Base-by-base conservation (phyloP, 495 filamentous ascomycete genomes). In the Oleoguttula mirabilis region DNA sequence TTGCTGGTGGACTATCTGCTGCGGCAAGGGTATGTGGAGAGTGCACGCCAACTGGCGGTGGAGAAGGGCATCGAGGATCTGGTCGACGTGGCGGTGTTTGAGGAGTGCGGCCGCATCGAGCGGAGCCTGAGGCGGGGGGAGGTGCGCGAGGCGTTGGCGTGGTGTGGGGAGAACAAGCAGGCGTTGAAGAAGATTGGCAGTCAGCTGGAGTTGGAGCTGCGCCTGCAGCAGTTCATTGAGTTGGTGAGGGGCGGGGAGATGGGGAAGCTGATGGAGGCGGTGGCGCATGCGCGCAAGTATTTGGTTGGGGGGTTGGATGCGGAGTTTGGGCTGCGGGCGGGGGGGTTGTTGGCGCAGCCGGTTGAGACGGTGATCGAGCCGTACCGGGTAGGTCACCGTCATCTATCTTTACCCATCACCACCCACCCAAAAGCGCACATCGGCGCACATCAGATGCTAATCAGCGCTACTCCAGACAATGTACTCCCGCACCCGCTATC, bases 181-280 rank as follows among this genome's bases (percentile, higher is more conserved):
- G 79, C 80, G 35, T 64, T 96, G 38, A 80, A 85, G 54, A 87
- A 83, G 65, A 79, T 82, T 60, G 75, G 88, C 80, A 86, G 80
- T 51, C 85, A 82, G 37, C 72, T 98, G 21, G 92, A 96, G 58
- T 90, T 93, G 57, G 81, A 93, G 68, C 72, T 98, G 8, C 77
- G 92, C n/a, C 68, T 92, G 50, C 90, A 98, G 61, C 86, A 96
- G 57, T 95, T 83, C 59, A 87, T 96, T 49, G 90, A 96, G 57
- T 69, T 95, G 43, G 72, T 92, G 38, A 70, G 90, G 31, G 75
- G 66, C 25, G 69, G 70, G 32, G 63, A 77, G 14, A 66, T 59
- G 22, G 34, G 55, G 3, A 82, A 80, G 50, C 68, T 79, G 20
- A 54, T 77, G 39, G 85, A 94, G 44, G 82, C 88, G n/a, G 79